Base-by-base conservation (phyloP, 2,329 filamentous ascomycete genomes). In the Trichoderma endophyticum region DNA sequence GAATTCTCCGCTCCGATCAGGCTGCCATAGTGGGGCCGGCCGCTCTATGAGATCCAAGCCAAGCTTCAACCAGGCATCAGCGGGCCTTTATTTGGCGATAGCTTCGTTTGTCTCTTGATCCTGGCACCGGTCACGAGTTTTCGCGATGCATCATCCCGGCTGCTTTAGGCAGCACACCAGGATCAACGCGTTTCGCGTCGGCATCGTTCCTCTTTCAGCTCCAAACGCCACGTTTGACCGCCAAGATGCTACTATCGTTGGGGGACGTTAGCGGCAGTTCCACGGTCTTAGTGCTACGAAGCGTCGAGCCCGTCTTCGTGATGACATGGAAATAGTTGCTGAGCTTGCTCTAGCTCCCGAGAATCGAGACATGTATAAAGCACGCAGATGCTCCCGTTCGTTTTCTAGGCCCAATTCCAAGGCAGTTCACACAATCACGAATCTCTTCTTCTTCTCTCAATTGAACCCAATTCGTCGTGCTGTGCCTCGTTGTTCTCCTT, bases 91-190 rank as follows among this genome's bases (percentile, higher is more conserved):
- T 28, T 57, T 54, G 43, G 18, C 6, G 57, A 63, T 70, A n/a
- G 39, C 43, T 28, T 48, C 51, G 54, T 32, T 62, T 43, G n/a
- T 34, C 43, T 66, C 30, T 34, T 30, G 18, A 66, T 48, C n/a
- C 14, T 36, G n/a, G 15, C 26, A 39, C 26, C 36, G 43, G 39
- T 68, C 66, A 71, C 73, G 71, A 67, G 71, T 26, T 68, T 63
- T 71, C 71, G 71, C 56, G 73, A 56, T 59, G 61, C 36, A 28
- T 30, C 54, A 54, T 36, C 15, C 62, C 30, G 21, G 6, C 43
- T 30, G 14, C 24, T 72, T 65, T 70, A 73, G 73, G 73, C 73
- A 73, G 73, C 66, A 73, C 30, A 73, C 54, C 72, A 34, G 26
- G 62, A 43, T n/a, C 36, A 48, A 70, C 71, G 63, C 71, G 73